Evolutionary conservation across 192 early-diverging fungal species (phyloP), one percentile per base, ranked within the genome.

Genomic region (Umbelopsis sp.): DNA sequence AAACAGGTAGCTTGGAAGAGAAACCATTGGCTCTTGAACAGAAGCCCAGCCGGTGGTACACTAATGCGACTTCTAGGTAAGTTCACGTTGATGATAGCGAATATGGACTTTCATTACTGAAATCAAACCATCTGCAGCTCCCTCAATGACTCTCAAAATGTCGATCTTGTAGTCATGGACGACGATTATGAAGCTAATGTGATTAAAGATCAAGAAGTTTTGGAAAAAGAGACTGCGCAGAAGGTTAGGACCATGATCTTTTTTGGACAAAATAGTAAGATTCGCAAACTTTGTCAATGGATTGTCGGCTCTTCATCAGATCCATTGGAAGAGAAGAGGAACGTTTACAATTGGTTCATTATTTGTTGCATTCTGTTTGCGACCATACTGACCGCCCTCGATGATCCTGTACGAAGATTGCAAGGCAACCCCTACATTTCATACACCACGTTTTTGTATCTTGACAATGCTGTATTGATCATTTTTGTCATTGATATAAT

Each of bases 181-280:
- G 74, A 75, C 21, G 74, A 75, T 35, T 75, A 71, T 22, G 64
- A 67, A 12, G 16, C 51, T 13, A 75, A 71, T 30, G 49, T 75
- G 4, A 69, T 48, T 15, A 58, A 51, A 21, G 74, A 75, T 23
- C 44, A 75, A 64, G 70, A 71, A 15, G 74, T 25, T 7, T 44
- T 75, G n/a, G 27, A 51, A 20, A 23, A 52, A 15, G 69, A 75
- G 47, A 71, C 66, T 16, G 21, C 66, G 5, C n/a, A 51, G 16
- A 46, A 51, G 9, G 52, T 75, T 45, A 61, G 41, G 23, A 49
- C 49, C 18, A 22, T 75, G 12, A 12, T 75, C 11, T 67, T 69
- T 21, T 30, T 75, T 10, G 45, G 46, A 46, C 23, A 33, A 10
- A 22, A 66, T 20, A 41, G 48, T 6, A 41, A 0, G 7, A 47